Base-by-base conservation (phyloP, 768 basidiomycete species). In the Amanita muscaria region DNA sequence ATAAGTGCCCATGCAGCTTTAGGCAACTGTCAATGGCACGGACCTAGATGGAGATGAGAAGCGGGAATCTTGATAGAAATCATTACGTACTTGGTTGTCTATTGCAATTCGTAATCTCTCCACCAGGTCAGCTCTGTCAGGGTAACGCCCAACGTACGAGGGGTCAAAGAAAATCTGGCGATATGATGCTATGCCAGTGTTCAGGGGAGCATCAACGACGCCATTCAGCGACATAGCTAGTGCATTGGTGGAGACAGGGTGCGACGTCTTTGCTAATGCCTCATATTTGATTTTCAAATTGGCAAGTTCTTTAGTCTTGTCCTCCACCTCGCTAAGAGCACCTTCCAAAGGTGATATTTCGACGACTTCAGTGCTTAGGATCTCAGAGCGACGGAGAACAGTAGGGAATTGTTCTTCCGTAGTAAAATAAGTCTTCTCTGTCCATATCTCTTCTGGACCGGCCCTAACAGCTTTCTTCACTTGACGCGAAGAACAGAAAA, bases 361-460 rank as follows among this genome's bases (percentile, higher is more conserved):
- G 40, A 78, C 67, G 15, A 83, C 65, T 34, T 80, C 75, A 34
- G 79, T 63, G 29, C 74, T 78, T 23, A 89, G 67, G 33, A 97
- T 77, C 56, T 96, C 92, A 1, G 89, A 91, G 18, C 94, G 78
- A 24, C 87, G 79, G 29, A 97, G 74, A 2, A 97, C 86, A 0
- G 91, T 92, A 0, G 94, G 94, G 65, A 93, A 92, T 3, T 78
- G 73, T 53, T 90, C 86, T 61, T 92, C 88, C 0, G 88, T 91
- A 3, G 81, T 86, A 57, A 78, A 83, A 54, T 77, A 81, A 0
- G 86, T 89, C 67, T 94, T 97, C 59, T 96, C 92, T 0, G 83
- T 64, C 91, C 91, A 96, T 1, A 74, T 61, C 59, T 88, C 85
- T 58, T 87, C 83, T 22, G 64, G 67, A 6, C 80, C 79, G 51